A percentile compares a stretch with the other conserved stretches of the same genome.
These are phyloP conservation scores for Acrocalymma vagum DNA, from an alignment of 2,329 filamentous ascomycete genomes.

Conservation along the genomic window DNA sequence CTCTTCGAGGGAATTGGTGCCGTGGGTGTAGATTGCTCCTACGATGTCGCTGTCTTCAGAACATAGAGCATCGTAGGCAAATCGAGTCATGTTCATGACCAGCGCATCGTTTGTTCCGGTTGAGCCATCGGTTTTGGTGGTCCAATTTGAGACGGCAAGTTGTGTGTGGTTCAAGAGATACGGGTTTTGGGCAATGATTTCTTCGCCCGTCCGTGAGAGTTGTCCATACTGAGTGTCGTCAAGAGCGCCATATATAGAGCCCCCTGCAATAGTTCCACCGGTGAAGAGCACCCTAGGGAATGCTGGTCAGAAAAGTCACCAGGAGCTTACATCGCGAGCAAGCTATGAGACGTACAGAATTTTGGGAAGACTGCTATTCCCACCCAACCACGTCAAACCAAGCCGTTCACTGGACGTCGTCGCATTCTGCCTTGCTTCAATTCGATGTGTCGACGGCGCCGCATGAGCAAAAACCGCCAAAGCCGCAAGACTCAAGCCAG, in stretches of 20 bases:
- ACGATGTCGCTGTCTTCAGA: constrained; percentile 36
- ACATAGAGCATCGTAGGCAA: constrained; percentile 34
- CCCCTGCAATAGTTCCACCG: constrained; percentile 35
- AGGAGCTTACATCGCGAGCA: not conserved
- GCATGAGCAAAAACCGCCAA: constrained; percentile 3
- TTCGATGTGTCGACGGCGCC: not conserved
- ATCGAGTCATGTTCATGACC: constrained; percentile 43
- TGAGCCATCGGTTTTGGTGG: constrained; percentile 20
- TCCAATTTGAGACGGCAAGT: constrained; percentile 39
- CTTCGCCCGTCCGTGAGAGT: constrained; percentile 27
- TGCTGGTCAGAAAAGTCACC: too few species aligned
- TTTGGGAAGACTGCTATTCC: constrained; percentile 32
- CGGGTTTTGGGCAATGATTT: constrained; percentile 35
- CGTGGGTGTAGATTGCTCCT: constrained; percentile 37
- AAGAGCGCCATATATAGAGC: constrained; percentile 35
- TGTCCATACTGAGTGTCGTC: constrained; percentile 41
- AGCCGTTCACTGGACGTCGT: constrained; percentile 32
- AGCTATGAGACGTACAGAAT: constrained; percentile 23
- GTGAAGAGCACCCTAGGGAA: constrained; percentile 29
- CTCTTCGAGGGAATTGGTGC: constrained; percentile 40
- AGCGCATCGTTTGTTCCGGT: constrained; percentile 37
- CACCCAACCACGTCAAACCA: constrained; percentile 28
- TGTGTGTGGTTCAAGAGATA: constrained; percentile 39
- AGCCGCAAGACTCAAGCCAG: constrained; percentile 1
- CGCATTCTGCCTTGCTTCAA: constrained; percentile 5